Evolutionary conservation across 306 rosid species (phyloP), one percentile per base, ranked within the genome.

Genomic region (Pueraria montana): DNA sequence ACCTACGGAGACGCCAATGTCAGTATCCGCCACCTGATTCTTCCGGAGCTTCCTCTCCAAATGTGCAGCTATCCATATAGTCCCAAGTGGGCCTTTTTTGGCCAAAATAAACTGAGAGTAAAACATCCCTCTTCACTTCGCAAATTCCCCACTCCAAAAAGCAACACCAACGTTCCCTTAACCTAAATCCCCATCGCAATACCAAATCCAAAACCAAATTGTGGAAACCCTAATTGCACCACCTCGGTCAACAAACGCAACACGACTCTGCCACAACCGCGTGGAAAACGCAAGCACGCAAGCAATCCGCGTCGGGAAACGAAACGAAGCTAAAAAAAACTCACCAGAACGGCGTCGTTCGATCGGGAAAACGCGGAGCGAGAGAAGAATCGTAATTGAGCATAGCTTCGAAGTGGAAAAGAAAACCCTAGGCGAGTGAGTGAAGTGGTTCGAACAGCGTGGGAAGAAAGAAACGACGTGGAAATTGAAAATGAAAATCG

Each of bases 41-140:
- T 96, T 96, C 3, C 99, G 89, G 70, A 96, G 95, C 92, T 96
- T 96, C 91, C 99, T 87, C 92, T 96, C 99, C 86, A 96, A 90
- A 89, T 96, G 99, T 4, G 99, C 99, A 9, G 99, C 99, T 78
- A 96, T 96, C 99, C 99, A 96, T 91, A 96, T 94, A 1, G 99
- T 96, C 88, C 99, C 99, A 40, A 96, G 94, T 1, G 99, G 99
- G 30, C 99, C 99, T 84, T 96, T 96, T 87, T 96, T 96, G 70
- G 99, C 99, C 94, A 96, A 90, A 74, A 96, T 96, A 78, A 96
- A 96, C 89, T 96, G 99, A 80, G 99, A 96, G 86, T 96, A 96
- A 87, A 96, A 96, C 99, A 96, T 96, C 26, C 80, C 80, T 88
- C 58, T 20, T 65, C 53, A 86, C 85, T 56, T 81, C 14, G 38